Conservation (phyloP, 2,329 filamentous ascomycete genomes). For the Fusarium sambucinum region DNA sequence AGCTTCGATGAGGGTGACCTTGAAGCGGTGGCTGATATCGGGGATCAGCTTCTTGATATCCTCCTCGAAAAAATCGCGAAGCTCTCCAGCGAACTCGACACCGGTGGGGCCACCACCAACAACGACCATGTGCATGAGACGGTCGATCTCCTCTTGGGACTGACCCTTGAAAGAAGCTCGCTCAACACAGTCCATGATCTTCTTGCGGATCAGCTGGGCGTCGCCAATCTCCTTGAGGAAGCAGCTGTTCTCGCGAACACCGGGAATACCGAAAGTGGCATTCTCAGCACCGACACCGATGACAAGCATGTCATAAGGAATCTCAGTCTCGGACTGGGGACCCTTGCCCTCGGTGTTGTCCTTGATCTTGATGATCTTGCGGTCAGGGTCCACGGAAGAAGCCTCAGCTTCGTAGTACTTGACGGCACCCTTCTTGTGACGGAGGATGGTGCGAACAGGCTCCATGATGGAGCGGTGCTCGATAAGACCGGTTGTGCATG, state of each 20-base stretch:
- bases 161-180: constrained; percentile 99
- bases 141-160: constrained; percentile 85
- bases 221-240: constrained; percentile 99
- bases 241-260: constrained; percentile 93
- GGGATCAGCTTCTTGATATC: constrained; percentile 99
- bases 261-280: constrained; percentile 96
- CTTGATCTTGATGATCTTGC: constrained; percentile 87
- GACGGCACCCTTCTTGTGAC: constrained; percentile 92
- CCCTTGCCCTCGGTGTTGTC: constrained; percentile 96
- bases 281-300: constrained; percentile 98
- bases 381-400: constrained; percentile 92
- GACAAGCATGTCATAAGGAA: constrained; percentile 98
- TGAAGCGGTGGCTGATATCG: constrained; percentile 93
- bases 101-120: constrained; percentile 94
- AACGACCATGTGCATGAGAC: constrained; percentile 97
- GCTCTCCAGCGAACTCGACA: constrained; percentile 97
- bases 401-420: constrained; percentile 99
- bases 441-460: constrained; percentile 93
- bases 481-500: constrained; percentile 96
- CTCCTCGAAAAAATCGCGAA: constrained; percentile 98
- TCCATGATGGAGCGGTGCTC: constrained; percentile 99
- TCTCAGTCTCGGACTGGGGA: constrained; percentile 82
- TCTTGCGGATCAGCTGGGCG: constrained; percentile 95
- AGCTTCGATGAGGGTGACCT: constrained; percentile 96
- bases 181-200: constrained; percentile 99